Evolutionary conservation across 768 basidiomycete genomes (phyloP).

Genomic region (Nevesoporus exiguus): DNA sequence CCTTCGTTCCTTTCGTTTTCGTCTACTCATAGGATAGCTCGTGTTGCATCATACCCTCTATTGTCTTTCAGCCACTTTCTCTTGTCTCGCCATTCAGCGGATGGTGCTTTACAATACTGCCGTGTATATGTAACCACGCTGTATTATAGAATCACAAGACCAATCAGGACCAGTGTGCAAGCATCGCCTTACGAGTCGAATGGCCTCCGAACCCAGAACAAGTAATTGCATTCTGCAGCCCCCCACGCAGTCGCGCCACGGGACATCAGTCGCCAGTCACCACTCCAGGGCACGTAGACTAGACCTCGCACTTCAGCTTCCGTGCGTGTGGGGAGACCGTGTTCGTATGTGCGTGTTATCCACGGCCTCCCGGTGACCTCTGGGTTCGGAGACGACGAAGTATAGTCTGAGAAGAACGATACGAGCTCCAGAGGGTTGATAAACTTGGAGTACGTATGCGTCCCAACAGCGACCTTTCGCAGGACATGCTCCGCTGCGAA

Average conservation of each 20-base stretch:
- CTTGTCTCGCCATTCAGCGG: neutral
- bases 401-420: constrained; percentile 70
- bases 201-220: constrained; percentile 87
- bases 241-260: constrained; percentile 45
- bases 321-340: constrained; percentile 50
- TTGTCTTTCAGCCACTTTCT: neutral
- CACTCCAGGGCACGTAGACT: constrained; percentile 68
- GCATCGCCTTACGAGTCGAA: constrained; percentile 4
- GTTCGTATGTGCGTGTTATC: constrained; percentile 52
- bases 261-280: constrained; percentile 67
- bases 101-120: neutral
- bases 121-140: constrained; percentile 15
- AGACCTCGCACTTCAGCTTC: constrained; percentile 82
- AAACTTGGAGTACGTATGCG: constrained; percentile 90
- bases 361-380: constrained; percentile 40
- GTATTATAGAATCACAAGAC: constrained; percentile 19
- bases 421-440: constrained; percentile 84
- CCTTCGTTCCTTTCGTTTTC: neutral
- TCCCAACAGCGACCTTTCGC: constrained; percentile 77
- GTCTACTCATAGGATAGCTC: neutral
- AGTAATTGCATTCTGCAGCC: constrained; percentile 66
- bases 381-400: constrained; percentile 21
- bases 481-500: constrained; percentile 80
- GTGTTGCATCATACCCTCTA: neutral
- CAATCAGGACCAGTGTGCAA: too few species aligned